Percentiles rank a stretch among this genome's conserved stretches.
Evolutionary conservation across 148 eudicot genomes (phyloP).

Genomic region (Nyssa sinensis): DNA sequence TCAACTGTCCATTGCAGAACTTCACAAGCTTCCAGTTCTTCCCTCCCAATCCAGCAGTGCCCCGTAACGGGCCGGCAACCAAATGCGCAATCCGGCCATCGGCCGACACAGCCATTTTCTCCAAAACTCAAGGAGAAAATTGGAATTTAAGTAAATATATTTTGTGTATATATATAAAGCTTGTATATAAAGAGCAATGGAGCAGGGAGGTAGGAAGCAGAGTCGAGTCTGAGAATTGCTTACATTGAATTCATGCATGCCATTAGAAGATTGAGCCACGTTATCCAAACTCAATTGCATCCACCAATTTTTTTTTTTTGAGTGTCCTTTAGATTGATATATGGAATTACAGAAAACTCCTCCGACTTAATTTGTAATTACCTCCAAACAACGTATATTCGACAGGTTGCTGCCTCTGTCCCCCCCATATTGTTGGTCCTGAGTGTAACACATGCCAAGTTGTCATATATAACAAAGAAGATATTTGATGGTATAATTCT

Average conservation of each 20-base stretch:
- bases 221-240: too few species aligned
- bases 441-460: too few species aligned
- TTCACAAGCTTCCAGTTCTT: slow-evolving; percentile 26
- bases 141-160: not conserved
- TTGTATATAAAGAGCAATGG: too few species aligned
- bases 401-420: too few species aligned
- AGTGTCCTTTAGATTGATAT: slow-evolving; percentile 1
- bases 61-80: slow-evolving; percentile 23
- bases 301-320: slow-evolving; percentile 43
- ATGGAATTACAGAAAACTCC: not conserved
- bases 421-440: too few species aligned
- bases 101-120: slow-evolving; percentile 30
- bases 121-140: slow-evolving; percentile 3
- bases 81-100: slow-evolving; percentile 38
- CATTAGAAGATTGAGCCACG: slow-evolving; percentile 19
- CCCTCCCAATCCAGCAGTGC: slow-evolving; percentile 17
- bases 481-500: too few species aligned
- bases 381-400: too few species aligned
- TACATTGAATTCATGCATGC: slow-evolving; percentile 22
- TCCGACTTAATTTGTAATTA: too few species aligned
- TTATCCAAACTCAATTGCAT: slow-evolving; percentile 45
- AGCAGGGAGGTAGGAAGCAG: too few species aligned
- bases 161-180: not conserved
- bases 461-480: too few species aligned
- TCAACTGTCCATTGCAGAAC: slow-evolving; percentile 47